Evolutionary conservation across 106 monocot species (phyloP).

Genomic region (Acanthochlamys bracteata): DNA sequence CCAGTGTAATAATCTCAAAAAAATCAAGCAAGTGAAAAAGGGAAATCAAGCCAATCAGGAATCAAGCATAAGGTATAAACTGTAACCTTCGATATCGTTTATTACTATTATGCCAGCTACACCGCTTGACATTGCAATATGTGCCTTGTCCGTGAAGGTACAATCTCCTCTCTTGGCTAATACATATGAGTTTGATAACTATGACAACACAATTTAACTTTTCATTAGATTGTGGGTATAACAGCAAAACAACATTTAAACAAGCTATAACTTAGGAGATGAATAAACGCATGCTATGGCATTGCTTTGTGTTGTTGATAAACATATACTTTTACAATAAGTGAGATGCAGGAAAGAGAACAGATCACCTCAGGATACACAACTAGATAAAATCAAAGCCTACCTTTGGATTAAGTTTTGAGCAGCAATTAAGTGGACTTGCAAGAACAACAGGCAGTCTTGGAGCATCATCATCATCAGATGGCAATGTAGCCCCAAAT

Average conservation of each 20-base stretch:
- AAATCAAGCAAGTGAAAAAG: neutral
- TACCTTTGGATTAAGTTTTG: slow-evolving; percentile 61
- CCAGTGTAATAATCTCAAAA: neutral
- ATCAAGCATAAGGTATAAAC: neutral
- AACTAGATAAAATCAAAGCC: neutral
- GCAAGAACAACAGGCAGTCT: slow-evolving; percentile 57
- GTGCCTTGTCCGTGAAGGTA: neutral
- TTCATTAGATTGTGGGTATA: too few species aligned
- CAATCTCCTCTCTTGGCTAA: slow-evolving; percentile 7
- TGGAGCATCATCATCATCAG: slow-evolving; percentile 36
- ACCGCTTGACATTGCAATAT: slow-evolving; percentile 4
- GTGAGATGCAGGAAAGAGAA: neutral
- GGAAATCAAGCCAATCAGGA: neutral
- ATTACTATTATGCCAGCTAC: neutral
- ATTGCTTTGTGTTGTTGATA: neutral
- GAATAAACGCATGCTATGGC: neutral
- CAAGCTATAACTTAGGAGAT: neutral
- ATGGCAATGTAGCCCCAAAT: slow-evolving; percentile 73
- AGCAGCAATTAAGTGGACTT: slow-evolving; percentile 76
- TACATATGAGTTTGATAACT: slow-evolving; percentile 4
- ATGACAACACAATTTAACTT: neutral
- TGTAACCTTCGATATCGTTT: slow-evolving; percentile 3
- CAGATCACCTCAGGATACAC: neutral
- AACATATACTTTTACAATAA: neutral
- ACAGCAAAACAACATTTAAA: too few species aligned